Percentiles rank a stretch among this genome's conserved stretches.
These are phyloP conservation scores for Colletotrichum sp. DNA, from an alignment of 2,329 filamentous ascomycete genomes.

Conservation along the genomic window DNA sequence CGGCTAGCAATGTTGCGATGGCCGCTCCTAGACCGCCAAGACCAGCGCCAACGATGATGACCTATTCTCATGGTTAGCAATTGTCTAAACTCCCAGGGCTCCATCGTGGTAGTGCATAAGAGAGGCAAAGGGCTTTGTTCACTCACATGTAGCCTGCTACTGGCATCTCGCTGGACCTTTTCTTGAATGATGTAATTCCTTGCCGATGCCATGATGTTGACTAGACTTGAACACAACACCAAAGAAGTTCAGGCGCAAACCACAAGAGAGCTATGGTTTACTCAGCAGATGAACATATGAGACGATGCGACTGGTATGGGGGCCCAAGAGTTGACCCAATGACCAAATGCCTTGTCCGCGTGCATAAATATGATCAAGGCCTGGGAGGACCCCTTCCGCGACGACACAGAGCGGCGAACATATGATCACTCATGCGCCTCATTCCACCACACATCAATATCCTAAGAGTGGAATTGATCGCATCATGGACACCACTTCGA, in stretches of 20 bases:
- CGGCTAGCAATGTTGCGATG: slow-evolving; percentile 6
- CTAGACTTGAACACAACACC: neutral
- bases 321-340: neutral
- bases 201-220: neutral
- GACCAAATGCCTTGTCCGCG: neutral
- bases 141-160: slow-evolving; percentile 5
- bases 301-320: neutral
- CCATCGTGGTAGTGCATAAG: neutral
- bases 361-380: neutral
- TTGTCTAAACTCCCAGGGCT: neutral
- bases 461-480: neutral
- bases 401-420: neutral
- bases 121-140: fast-evolving
- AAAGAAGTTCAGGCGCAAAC: neutral
- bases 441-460: neutral
- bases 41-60: slow-evolving; percentile 20
- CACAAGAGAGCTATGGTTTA: neutral
- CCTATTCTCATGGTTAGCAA: neutral
- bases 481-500: neutral
- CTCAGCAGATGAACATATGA: neutral
- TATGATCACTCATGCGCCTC: neutral
- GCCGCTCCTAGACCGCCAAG: slow-evolving; percentile 19
- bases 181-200: neutral
- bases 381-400: neutral
- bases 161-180: neutral